Base-by-base conservation (phyloP, 2,329 filamentous ascomycete genomes). In the Diaporthe vaccinii region DNA sequence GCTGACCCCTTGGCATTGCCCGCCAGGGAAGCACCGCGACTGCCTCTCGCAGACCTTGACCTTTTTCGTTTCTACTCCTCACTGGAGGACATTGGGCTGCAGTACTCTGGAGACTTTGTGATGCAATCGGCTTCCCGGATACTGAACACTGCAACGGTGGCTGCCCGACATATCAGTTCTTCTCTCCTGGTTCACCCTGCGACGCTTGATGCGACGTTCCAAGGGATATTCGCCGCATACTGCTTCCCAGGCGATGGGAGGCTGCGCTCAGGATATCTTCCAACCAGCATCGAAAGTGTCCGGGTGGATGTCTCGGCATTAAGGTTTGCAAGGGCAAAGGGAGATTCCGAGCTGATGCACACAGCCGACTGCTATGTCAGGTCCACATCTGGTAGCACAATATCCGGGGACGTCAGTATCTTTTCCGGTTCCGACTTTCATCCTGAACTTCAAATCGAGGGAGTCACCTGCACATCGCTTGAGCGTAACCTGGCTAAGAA, bases 1-100 rank as follows among this genome's bases (percentile, higher is more conserved):
- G 22, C 49, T n/a, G 17, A 28, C n/a, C 36, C 39, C 22, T 31
- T 14, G 10, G 41, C 41, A 17, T 44, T 22, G 69, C 25, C 46
- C 73, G 3, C 28, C 76, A 34, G 77, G 78, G 51, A 69, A 79
- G 3, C 25, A 75, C 59, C 59, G 6, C 14, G 25, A 36, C 14
- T 65, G 31, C 59, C 36, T 17, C 36, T 65, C 15, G 10, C 15
- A 3, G 28, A 9, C 17, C 20, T 65, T 9, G 59, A 65, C 22
- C 9, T 25, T 25, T 15, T 6, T 39, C 31, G 59, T 36, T 44
- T 65, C 31, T 65, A 65, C 59, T 15, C 59, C 15, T 39, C 17
- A 15, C 12, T 25, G 0, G 12, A 22, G 1, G 12, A 14, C 3
- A 65, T 65, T 20, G 59, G 59, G 4, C 59, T 65, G 12, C 15